phyloP scores from a whole-genome alignment of 495 filamentous ascomycete genomes.

The Penicillium verhagenii region DNA sequence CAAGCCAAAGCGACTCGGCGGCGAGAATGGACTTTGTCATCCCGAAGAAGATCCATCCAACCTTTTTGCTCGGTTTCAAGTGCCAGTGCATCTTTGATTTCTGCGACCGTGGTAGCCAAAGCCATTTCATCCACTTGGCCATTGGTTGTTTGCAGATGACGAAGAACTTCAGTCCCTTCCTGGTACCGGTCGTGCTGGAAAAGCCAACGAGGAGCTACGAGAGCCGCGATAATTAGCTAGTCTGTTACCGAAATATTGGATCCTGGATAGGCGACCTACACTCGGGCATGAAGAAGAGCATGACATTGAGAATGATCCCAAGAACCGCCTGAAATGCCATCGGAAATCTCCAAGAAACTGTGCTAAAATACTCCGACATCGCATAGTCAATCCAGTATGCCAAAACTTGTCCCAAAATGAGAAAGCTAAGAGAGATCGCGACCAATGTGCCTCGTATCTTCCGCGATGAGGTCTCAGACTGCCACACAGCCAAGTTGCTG shows the following conservation, averaged over 20 bases:
- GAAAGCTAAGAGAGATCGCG: slow-evolving; percentile 11
- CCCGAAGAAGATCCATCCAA: slow-evolving; percentile 27
- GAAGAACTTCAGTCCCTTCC: slow-evolving; percentile 33
- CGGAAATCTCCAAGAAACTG: slow-evolving; percentile 44
- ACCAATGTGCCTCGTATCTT: slow-evolving; percentile 13
- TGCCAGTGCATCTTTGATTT: slow-evolving; percentile 13
- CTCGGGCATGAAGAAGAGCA: slow-evolving; percentile 27
- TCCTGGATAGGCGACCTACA: neutral
- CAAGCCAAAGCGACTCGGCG: slow-evolving; percentile 19
- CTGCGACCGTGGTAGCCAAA: slow-evolving; percentile 6
- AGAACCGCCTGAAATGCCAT: slow-evolving; percentile 41
- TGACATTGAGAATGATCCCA: slow-evolving; percentile 19
- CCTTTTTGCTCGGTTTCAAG: slow-evolving; percentile 17
- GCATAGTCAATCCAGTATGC: slow-evolving; percentile 33
- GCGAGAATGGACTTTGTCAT: slow-evolving; percentile 17
- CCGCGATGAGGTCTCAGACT: slow-evolving; percentile 9
- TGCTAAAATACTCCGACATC: slow-evolving; percentile 9
- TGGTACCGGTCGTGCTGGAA: slow-evolving; percentile 24
- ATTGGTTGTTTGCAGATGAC: slow-evolving; percentile 27
- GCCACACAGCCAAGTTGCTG: slow-evolving; percentile 15
- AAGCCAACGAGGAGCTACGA: slow-evolving; percentile 28
- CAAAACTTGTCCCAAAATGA: slow-evolving; percentile 17
- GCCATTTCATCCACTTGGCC: slow-evolving; percentile 19
- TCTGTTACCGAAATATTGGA: neutral
- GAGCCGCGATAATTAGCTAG: neutral